Evolutionary conservation across 2,329 filamentous ascomycete genomes (phyloP).

Genomic region (Nothopassalora personata): DNA sequence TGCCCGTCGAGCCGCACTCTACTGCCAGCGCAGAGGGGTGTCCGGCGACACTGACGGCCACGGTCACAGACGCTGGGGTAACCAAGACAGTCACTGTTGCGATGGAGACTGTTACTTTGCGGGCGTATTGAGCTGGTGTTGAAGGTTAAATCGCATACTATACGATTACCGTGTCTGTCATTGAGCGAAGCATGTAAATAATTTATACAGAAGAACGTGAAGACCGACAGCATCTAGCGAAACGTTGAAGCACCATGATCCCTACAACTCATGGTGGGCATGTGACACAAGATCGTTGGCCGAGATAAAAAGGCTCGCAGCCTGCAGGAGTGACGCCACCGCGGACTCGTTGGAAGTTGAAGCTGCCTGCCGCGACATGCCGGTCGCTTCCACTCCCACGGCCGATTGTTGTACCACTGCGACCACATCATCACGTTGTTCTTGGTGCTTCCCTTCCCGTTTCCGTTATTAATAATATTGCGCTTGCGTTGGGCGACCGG

Average conservation of each 20-base stretch:
- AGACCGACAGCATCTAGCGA: too few relatives aligned
- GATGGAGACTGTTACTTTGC: conserved; percentile 17
- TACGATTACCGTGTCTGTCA: too few relatives aligned
- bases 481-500: neutral
- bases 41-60: conserved; percentile 1
- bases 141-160: too few relatives aligned
- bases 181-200: neutral
- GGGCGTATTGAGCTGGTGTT: neutral
- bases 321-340: neutral
- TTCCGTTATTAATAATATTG: neutral
- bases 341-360: neutral
- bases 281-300: neutral
- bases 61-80: conserved; percentile 17
- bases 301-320: neutral
- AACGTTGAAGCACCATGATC: neutral
- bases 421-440: neutral
- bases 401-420: neutral
- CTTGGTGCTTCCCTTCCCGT: neutral
- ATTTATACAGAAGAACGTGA: neutral
- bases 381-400: neutral
- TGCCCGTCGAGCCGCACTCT: conserved; percentile 19
- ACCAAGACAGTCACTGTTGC: conserved; percentile 20
- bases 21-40: neutral
- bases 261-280: neutral
- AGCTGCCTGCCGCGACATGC: neutral